phyloP scores from a whole-genome alignment of 352 stramenopile species.

The Thalassiosira livingstoniorum region DNA sequence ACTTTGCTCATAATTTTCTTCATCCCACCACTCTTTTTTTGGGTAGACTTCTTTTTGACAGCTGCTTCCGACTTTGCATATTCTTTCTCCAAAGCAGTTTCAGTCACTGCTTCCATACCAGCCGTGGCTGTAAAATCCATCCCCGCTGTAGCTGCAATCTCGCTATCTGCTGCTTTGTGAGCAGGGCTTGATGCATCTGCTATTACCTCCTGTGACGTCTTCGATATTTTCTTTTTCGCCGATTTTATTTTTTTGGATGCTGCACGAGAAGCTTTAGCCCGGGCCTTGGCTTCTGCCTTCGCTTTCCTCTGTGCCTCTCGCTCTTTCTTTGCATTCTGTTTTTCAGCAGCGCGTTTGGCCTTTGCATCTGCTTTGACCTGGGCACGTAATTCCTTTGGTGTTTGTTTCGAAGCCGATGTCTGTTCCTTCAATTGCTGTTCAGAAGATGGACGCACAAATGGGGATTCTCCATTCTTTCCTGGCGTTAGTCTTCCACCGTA shows the following conservation, averaged over 20 bases:
- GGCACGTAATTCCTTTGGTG: conserved; percentile 6
- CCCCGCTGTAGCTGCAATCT: conserved; percentile 26
- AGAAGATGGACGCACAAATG: conserved; percentile 35
- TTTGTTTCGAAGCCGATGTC: not conserved
- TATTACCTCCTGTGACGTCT: conserved; percentile 12
- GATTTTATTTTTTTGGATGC: conserved; percentile 28
- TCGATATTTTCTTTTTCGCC: conserved; percentile 40
- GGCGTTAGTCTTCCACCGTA: conserved; percentile 33
- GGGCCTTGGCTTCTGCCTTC: conserved; percentile 28
- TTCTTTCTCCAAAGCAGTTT: not conserved
- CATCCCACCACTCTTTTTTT: conserved; percentile 12
- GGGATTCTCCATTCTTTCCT: conserved; percentile 35
- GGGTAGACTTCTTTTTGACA: not conserved
- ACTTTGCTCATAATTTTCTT: conserved; percentile 37
- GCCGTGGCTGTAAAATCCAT: conserved; percentile 31
- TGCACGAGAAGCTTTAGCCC: conserved; percentile 47
- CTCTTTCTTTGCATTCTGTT: not conserved
- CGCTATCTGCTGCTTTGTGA: conserved; percentile 38
- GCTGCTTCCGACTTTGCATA: not conserved
- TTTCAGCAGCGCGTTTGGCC: not conserved
- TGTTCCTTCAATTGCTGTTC: not conserved
- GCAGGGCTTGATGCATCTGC: conserved; percentile 18
- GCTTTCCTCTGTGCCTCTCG: conserved; percentile 5
- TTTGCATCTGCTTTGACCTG: conserved; percentile 3
- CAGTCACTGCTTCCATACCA: conserved; percentile 15